Evolutionary conservation across 768 basidiomycete species (phyloP), one percentile per base, ranked within the genome.

Genomic region (Rubroboletus satanas): DNA sequence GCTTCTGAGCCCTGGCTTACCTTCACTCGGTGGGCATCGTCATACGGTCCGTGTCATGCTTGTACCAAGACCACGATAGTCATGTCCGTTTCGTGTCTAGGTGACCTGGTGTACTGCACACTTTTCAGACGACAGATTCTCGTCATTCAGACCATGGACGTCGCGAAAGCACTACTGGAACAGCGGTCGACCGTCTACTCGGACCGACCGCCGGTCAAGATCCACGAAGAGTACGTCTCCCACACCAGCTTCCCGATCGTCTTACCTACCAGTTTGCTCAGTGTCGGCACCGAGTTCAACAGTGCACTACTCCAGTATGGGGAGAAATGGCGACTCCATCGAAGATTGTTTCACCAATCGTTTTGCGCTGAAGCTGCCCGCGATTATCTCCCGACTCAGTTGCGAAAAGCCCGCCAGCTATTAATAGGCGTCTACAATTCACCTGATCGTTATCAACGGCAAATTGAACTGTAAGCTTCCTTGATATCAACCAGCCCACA

Each of bases 101-200:
- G 73, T 15, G 59, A 73, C 36, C 31, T 75, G 7, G 60, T 67
- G 36, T 69, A 69, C 43, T 65, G 72, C 28, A 60, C 56, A 18
- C 59, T 72, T 42, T 64, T 75, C 9, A 72, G 74, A 9, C 63
- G 62, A 45, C 60, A 63, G 32, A 62, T 76, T 39, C 51, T 77
- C 33, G 45, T 76, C 39, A 60, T 76, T 12, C 71, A 71, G 47
- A 71, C 66, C 35, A 47, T 53, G 35, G 60, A 67, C 47, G 51
- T 64, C 11, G 75, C 72, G 5, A 69, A 61, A 43, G 71, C 66
- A 41, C 60, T 77, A 1, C 58, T 77, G 18, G 71, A 77, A 21
- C 69, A 71, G 49, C 71, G 74, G 21, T 68, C 71, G 29, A 60
- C 55, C 10, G 57, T 65, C 48, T 77, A 77, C 51, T 75, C 75